Evolutionary conservation across 176 grass and related monocot species (phyloP), one percentile per base, ranked within the genome.

Genomic region (Canna indica): DNA sequence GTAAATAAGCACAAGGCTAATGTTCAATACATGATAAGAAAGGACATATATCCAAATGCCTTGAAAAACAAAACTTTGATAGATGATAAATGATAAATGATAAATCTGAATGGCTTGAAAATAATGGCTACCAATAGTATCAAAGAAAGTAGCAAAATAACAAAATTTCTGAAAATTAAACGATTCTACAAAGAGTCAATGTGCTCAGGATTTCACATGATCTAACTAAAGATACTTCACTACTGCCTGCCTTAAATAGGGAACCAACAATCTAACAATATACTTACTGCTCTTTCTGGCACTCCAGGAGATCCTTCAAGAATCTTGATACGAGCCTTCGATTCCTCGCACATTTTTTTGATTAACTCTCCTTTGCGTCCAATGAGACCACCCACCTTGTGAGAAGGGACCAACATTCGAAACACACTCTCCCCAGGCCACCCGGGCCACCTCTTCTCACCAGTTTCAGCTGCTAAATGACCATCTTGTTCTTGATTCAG

Each of bases 341-440:
- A 93, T 77, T 99, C 94, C 80, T 99, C 94, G 9, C 86, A 90
- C 82, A 99, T 93, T 75, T 62, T 99, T 64, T 93, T 99, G 41
- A 99, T 99, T 54, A 81, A 88, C 72, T 99, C 95, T 44, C 95
- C 95, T 76, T 99, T 99, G 53, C 90, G 95, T 2, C 95, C 95
- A 76, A 99, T 99, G 34, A 99, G 65, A 27, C 86, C 84, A 38
- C 95, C 95, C 5, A 90, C 95, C 81, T 99, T 99, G 9, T 85
- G 83, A 28, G 73, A 56, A 62, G 95, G 84, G 45, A 99, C 85
- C 22, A 99, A 79, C 50, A 99, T 82, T 18, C 95, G 84, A 63
- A 99, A 94, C 56, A 90, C 90, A 68, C 81, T 84, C 59, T 99
- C 94, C 15, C 95, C 95, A 44, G 95, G 95, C 90, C 95, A 99